These are phyloP conservation scores for Thalassiosira sp. DNA, from an alignment of 352 stramenopile genomes.

Conservation along the genomic window DNA sequence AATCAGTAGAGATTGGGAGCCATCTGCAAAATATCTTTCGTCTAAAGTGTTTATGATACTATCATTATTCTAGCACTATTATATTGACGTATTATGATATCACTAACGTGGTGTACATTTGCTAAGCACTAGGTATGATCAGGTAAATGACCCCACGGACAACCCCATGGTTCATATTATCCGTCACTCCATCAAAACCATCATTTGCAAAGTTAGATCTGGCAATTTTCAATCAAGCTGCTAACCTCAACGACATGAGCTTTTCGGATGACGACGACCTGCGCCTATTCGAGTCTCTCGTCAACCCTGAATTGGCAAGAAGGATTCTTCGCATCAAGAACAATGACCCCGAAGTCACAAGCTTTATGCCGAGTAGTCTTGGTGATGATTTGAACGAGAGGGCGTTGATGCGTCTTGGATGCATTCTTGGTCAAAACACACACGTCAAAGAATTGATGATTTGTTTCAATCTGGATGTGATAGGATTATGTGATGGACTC, in stretches of 20 bases:
- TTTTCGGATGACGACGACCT: background rate
- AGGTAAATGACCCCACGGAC: no score
- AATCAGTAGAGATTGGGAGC: no score
- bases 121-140: no score
- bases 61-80: no score
- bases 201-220: background rate
- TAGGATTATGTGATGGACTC: constrained; percentile 1
- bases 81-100: no score
- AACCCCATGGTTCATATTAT: no score
- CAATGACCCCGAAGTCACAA: constrained; percentile 12
- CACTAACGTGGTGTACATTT: no score
- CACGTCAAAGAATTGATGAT: constrained; percentile 8
- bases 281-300: background rate
- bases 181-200: no score
- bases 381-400: constrained; percentile 8
- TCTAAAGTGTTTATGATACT: no score
- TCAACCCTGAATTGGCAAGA: constrained; percentile 3
- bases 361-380: background rate
- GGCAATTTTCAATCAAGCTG: background rate
- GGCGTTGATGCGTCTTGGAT: constrained; percentile 8
- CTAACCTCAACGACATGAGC: background rate
- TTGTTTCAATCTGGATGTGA: background rate
- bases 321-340: constrained; percentile 27
- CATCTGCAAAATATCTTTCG: no score
- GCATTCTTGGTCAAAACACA: constrained; percentile 23